Evolutionary conservation across 148 eudicot genomes (phyloP).

Genomic region (Chenopodium quinoa): DNA sequence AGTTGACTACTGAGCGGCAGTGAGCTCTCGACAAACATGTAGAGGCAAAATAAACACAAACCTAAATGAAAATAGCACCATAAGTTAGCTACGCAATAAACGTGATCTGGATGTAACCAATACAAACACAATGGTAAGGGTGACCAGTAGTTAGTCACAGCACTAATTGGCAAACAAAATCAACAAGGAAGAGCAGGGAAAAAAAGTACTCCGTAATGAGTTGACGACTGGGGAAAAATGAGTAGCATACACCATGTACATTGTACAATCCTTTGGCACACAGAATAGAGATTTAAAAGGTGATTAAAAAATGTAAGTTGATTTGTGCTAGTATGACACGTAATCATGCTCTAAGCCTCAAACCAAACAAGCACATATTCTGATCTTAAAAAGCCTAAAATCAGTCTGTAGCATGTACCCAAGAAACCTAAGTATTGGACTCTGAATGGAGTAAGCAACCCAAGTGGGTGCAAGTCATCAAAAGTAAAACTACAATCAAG

Average conservation of each 20-base stretch:
- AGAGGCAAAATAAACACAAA: conserved; percentile 77
- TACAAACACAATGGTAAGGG: not conserved
- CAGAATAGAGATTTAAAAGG: too few relatives aligned
- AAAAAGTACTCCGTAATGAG: not conserved
- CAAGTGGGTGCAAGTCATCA: not conserved
- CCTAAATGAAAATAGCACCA: conserved; percentile 42
- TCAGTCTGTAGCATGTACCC: not conserved
- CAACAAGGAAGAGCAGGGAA: not conserved
- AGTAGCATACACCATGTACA: not conserved
- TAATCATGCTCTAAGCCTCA: not conserved
- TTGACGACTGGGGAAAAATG: not conserved
- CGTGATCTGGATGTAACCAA: not conserved
- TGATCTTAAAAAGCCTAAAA: not conserved
- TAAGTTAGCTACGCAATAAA: not conserved
- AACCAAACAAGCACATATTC: not conserved
- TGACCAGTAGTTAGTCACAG: not conserved
- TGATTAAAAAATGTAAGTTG: not conserved
- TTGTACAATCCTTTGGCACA: not conserved
- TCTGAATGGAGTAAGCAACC: not conserved
- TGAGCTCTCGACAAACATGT: conserved; percentile 65
- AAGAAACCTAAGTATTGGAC: not conserved
- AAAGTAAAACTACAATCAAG: not conserved
- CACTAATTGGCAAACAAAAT: not conserved
- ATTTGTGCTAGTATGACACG: not conserved
- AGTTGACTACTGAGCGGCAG: conserved; percentile 41